A percentile compares a stretch with the other conserved stretches of the same genome.
Evolutionary conservation across 495 filamentous ascomycete genomes (phyloP).

Genomic region (Podospora tetraspora): DNA sequence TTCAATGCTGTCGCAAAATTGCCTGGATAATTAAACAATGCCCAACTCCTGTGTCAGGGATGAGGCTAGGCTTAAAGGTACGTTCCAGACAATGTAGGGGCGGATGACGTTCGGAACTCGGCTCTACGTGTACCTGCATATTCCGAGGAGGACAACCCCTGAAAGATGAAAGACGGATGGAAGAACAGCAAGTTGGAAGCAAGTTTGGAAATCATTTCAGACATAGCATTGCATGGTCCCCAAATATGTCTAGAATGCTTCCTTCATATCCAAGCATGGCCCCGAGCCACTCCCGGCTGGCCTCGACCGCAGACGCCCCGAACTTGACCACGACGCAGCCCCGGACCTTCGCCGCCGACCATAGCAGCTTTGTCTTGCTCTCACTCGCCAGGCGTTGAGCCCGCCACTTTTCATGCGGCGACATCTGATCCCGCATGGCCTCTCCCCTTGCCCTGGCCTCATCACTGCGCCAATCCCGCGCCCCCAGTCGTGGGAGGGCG

Average conservation of each 20-base stretch:
- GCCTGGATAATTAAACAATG: background rate
- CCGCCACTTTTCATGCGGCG: slow-evolving; percentile 40
- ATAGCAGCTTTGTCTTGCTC: slow-evolving; percentile 58
- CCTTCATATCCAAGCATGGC: slow-evolving; percentile 48
- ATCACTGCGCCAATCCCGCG: slow-evolving; percentile 64
- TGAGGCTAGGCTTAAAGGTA: background rate
- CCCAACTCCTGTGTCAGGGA: background rate
- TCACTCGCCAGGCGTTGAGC: slow-evolving; percentile 45
- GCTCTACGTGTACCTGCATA: background rate
- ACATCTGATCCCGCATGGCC: slow-evolving; percentile 20
- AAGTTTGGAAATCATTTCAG: slow-evolving; percentile 34
- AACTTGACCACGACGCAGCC: slow-evolving; percentile 91
- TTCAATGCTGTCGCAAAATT: background rate
- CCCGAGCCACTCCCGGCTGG: slow-evolving; percentile 46
- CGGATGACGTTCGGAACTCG: background rate
- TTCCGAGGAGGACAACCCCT: background rate
- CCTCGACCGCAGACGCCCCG: slow-evolving; percentile 48
- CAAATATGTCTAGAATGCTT: slow-evolving; percentile 43
- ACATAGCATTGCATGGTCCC: slow-evolving; percentile 49
- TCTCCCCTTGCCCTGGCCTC: slow-evolving; percentile 35
- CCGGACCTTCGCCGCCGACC: slow-evolving; percentile 79
- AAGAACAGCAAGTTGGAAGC: background rate
- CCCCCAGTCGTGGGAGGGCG: slow-evolving; percentile 73
- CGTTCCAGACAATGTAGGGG: background rate
- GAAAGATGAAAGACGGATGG: background rate